A percentile compares a stretch with the other conserved stretches of the same genome.
Conservation (phyloP, 768 basidiomycete species). For the Calocybe gangraenosa region DNA sequence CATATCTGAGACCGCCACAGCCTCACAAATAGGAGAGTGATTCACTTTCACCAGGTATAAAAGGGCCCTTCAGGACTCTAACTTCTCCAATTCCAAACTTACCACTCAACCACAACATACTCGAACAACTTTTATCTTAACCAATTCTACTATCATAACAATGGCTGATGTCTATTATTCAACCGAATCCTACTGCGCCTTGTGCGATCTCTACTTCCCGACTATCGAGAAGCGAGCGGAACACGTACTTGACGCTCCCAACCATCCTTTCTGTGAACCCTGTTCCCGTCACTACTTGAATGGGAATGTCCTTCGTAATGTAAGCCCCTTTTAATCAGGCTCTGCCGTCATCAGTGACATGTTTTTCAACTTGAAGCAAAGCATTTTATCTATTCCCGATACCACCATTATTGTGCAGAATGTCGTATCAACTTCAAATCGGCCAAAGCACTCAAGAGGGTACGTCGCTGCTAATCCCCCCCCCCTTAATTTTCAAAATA, state of each 20-base stretch:
- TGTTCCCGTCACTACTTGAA: conserved; percentile 19
- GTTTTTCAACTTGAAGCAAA: conserved; percentile 3
- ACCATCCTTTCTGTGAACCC: conserved; percentile 18
- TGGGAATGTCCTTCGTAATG: conserved; percentile 16
- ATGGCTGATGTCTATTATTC: conserved; percentile 3
- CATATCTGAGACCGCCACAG: not conserved
- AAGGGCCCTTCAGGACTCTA: not conserved
- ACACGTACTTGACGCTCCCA: conserved; percentile 13
- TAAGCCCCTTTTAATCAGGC: conserved; percentile 2
- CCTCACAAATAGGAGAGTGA: conserved; percentile 3
- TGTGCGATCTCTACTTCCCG: conserved; percentile 19
- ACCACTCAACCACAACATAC: not conserved
- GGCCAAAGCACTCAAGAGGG: conserved; percentile 15
- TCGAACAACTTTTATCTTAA: not conserved
- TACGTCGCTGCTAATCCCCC: conserved; percentile 5
- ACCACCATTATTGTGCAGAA: conserved; percentile 19
- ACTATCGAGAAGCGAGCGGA: conserved; percentile 12
- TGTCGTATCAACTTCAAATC: conserved; percentile 18
- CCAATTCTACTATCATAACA: not conserved
- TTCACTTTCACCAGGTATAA: conserved; percentile 1
- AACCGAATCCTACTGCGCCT: conserved; percentile 15
- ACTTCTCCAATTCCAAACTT: not conserved
- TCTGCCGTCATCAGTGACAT: not conserved
- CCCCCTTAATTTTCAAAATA: too few relatives aligned
- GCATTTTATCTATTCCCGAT: conserved; percentile 19